phyloP scores from a whole-genome alignment of 2,329 filamentous ascomycete species.

The Stachybotrys chartarum region DNA sequence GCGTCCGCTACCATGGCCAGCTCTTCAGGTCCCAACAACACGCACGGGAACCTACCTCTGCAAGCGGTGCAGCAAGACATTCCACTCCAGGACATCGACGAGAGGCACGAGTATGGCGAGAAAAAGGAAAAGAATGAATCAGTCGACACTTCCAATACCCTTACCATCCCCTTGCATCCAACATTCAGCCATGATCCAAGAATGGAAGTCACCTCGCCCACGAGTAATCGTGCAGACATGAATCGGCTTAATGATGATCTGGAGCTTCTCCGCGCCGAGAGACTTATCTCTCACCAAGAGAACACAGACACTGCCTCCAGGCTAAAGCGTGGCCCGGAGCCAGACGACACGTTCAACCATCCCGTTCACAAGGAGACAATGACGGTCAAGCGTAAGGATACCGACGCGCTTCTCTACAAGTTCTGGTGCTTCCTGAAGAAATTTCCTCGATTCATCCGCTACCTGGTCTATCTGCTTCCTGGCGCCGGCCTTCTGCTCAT shows the following conservation, averaged over 20 bases:
- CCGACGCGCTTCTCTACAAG: conserved; percentile 27
- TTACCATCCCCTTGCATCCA: conserved; percentile 7
- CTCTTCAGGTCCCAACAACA: not conserved
- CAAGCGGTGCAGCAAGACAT: not conserved
- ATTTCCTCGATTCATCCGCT: conserved; percentile 42
- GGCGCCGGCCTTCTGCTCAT: conserved; percentile 36
- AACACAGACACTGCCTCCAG: conserved; percentile 17
- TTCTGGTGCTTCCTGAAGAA: conserved; percentile 38
- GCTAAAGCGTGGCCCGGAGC: conserved; percentile 22
- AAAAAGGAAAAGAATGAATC: conserved; percentile 11
- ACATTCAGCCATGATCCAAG: conserved; percentile 9
- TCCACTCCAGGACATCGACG: conserved; percentile 8
- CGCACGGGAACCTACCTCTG: not conserved
- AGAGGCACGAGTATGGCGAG: conserved; percentile 8
- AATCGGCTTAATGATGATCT: conserved; percentile 40
- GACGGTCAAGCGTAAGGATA: conserved; percentile 20
- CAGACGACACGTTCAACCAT: conserved; percentile 41
- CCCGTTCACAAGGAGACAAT: conserved; percentile 16
- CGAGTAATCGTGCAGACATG: conserved; percentile 22
- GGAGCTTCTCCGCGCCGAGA: conserved; percentile 40
- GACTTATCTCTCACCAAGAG: conserved; percentile 36
- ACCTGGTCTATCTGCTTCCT: conserved; percentile 40
- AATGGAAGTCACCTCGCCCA: conserved; percentile 11
- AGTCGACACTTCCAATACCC: conserved; percentile 21
- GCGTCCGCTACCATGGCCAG: not conserved